Evolutionary conservation across 805 yeast genomes (phyloP), one percentile per base, ranked within the genome.

Genomic region (Myxozyma sirexii): DNA sequence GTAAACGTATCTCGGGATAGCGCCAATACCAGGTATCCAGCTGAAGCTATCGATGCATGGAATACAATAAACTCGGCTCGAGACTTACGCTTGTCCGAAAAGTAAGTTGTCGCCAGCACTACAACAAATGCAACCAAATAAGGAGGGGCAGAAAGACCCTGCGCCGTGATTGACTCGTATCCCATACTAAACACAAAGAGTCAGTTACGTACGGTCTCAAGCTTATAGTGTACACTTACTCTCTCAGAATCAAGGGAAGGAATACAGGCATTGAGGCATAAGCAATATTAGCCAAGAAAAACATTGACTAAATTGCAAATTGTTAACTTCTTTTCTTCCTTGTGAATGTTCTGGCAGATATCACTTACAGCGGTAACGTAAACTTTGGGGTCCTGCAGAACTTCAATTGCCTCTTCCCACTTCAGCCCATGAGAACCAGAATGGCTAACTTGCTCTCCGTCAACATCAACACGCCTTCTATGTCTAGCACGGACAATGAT

Each of bases 81-180:
- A 26, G 64, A 64, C 54, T 61, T 47, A 19, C 29, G 38, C 56
- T 74, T 76, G 66, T 80, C 83, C 76, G 80, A 77, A 8, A 50
- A 31, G 38, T 59, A 56, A 15, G 68, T 58, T 8, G 66, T 62
- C 12, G 80, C 44, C 65, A 77, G 81, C 0, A 86, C 82, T 2
- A 76, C 71, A n/a, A 80, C 70, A 7, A 81, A 85, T 0, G 86
- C 84, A 54, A 82, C 68, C 46, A 80, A 69, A 68, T 83, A 84
- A 10, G 86, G 86, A 19, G 86, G 87, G 23, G 83, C 86, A 8
- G 86, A 82, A 57, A 83, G 74, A 64, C 82, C 80, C 57, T 83
- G 76, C 3, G 86, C 81, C 38, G 79, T 76, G 48, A 82, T 76
- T 50, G 78, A 76, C 66, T 72, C 69, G 65, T 82, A 84, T 49